Evolutionary conservation across 2,329 filamentous ascomycete species (phyloP).

Genomic region (Alternaria incomplexa): DNA sequence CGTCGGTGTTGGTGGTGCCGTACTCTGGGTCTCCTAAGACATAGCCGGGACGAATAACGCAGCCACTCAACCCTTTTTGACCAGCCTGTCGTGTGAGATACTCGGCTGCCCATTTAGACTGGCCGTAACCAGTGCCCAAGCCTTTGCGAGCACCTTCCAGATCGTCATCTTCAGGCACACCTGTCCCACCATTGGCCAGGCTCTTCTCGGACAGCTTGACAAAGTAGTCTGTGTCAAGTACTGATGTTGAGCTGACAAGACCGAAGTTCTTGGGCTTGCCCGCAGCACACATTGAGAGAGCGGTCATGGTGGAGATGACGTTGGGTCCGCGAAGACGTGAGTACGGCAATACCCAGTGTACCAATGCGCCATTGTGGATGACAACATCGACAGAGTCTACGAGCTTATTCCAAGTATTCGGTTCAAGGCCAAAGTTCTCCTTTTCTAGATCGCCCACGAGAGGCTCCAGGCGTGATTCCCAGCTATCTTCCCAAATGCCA

Average conservation of each 20-base stretch:
- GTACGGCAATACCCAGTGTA: conserved; percentile 85
- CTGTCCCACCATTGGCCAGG: conserved; percentile 65
- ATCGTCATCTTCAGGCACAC: conserved; percentile 77
- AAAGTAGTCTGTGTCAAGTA: conserved; percentile 83
- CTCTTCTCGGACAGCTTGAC: conserved; percentile 72
- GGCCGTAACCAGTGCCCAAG: conserved; percentile 86
- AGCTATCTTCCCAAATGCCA: conserved; percentile 76
- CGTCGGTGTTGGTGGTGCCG: conserved; percentile 79
- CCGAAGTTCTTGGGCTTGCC: conserved; percentile 80
- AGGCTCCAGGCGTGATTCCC: conserved; percentile 68
- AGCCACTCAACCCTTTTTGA: conserved; percentile 73
- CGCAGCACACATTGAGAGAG: conserved; percentile 74
- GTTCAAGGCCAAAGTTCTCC: conserved; percentile 74
- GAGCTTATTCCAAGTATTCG: conserved; percentile 69
- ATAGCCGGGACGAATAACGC: conserved; percentile 84
- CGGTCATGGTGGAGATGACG: conserved; percentile 80
- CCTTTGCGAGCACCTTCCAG: conserved; percentile 76
- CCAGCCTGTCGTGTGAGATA: conserved; percentile 80
- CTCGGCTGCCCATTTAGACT: conserved; percentile 84
- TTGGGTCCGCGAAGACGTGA: conserved; percentile 74
- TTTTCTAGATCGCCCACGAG: conserved; percentile 77
- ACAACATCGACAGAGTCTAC: conserved; percentile 70
- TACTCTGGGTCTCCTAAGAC: conserved; percentile 74
- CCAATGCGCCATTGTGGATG: conserved; percentile 73
- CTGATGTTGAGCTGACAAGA: conserved; percentile 83